phyloP scores from a whole-genome alignment of 805 yeast genomes.

The Candida adriatica region DNA sequence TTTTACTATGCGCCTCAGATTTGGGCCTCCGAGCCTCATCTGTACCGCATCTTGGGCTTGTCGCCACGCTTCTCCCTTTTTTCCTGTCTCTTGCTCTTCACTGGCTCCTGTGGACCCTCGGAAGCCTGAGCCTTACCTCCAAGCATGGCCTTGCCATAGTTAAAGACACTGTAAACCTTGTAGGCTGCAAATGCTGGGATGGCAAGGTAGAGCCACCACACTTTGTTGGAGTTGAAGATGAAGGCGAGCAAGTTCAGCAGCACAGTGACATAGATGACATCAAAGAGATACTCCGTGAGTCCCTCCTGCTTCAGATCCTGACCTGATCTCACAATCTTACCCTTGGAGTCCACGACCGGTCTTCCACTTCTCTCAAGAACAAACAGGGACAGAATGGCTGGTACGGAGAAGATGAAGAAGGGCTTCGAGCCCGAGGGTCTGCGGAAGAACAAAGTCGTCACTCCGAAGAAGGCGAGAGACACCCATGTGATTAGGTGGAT shows the following conservation, averaged over 20 bases:
- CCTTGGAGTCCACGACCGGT: constrained; percentile 33
- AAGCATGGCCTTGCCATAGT: constrained; percentile 21
- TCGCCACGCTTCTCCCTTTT: constrained; percentile 35
- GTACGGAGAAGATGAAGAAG: constrained; percentile 24
- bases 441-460: constrained; percentile 25
- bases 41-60: constrained; percentile 29
- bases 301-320: constrained; percentile 44
- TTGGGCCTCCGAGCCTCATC: too few relatives aligned
- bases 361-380: constrained; percentile 43
- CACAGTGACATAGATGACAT: constrained; percentile 45
- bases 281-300: constrained; percentile 48
- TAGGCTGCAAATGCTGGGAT: constrained; percentile 40
- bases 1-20: too few relatives aligned
- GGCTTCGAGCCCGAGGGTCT: constrained; percentile 31
- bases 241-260: constrained; percentile 39
- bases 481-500: constrained; percentile 28
- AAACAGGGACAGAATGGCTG: constrained; percentile 32
- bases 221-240: constrained; percentile 36
- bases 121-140: constrained; percentile 11
- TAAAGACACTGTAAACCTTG: constrained; percentile 32
- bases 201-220: constrained; percentile 38
- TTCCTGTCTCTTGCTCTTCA: constrained; percentile 34
- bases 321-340: constrained; percentile 37
- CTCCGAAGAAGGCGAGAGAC: constrained; percentile 22
- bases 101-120: constrained; percentile 4